phyloP scores from a whole-genome alignment of 75 land plant genomes.

The Ceratopteris richardii region DNA sequence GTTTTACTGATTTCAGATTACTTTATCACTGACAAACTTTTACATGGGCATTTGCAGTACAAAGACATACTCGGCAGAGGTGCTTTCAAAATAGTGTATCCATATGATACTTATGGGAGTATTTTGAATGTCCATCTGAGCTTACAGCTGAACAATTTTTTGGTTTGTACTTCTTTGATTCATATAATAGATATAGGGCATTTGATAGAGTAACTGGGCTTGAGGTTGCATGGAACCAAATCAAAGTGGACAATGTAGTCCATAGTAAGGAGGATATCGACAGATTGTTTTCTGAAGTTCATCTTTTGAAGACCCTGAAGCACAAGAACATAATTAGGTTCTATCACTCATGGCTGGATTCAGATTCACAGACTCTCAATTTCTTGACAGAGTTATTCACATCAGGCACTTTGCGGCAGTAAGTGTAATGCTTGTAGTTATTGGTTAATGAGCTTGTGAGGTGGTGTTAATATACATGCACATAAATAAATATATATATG shows the following conservation, averaged over 20 bases:
- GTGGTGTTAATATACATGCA: not conserved
- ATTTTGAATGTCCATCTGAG: constrained; percentile 28
- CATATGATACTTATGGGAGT: too few species aligned
- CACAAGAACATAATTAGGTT: constrained; percentile 82
- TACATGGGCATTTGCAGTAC: constrained; percentile 41
- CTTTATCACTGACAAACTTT: too few species aligned
- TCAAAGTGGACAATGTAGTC: constrained; percentile 47
- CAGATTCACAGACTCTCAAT: constrained; percentile 52
- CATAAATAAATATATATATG: too few species aligned
- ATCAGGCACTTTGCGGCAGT: constrained; percentile 90
- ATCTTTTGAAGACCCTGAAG: constrained; percentile 66
- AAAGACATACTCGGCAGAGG: constrained; percentile 55
- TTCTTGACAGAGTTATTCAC: constrained; percentile 97
- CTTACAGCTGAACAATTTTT: constrained; percentile 15
- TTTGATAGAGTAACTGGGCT: constrained; percentile 73
- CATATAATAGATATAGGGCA: constrained; percentile 48
- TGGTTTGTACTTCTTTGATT: not conserved
- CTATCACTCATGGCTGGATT: constrained; percentile 83
- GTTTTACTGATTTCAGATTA: too few species aligned
- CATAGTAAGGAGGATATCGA: constrained; percentile 67
- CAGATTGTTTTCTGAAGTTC: constrained; percentile 80
- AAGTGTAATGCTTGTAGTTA: constrained; percentile 9
- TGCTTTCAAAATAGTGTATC: constrained; percentile 71
- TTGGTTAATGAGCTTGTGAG: not conserved
- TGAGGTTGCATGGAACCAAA: constrained; percentile 95